phyloP scores from a whole-genome alignment of 129 eudicot genomes.

The Lactuca saligna region DNA sequence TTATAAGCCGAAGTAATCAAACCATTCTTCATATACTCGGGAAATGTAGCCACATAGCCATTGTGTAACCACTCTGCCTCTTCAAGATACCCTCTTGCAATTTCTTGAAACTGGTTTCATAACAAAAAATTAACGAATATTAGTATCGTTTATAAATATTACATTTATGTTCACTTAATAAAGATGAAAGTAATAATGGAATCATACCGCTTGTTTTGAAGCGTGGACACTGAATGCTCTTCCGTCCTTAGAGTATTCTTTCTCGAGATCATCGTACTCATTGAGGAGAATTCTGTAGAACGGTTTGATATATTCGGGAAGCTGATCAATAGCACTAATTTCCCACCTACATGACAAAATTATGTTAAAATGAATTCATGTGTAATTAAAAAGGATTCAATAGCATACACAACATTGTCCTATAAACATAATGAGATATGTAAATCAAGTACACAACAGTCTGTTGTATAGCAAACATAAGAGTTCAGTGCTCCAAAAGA shows the following conservation, averaged over 20 bases:
- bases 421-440: neutral
- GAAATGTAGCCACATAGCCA: neutral
- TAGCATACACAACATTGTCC: no score
- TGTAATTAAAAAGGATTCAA: neutral
- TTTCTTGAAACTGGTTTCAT: conserved; percentile 1
- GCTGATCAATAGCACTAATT: neutral
- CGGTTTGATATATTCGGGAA: conserved; percentile 15
- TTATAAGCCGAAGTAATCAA: neutral
- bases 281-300: neutral
- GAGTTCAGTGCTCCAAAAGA: neutral
- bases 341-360: conserved; percentile 9
- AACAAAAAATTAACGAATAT: neutral
- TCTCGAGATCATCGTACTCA: conserved; percentile 4
- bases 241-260: conserved; percentile 8
- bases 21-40: conserved; percentile 7
- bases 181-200: neutral
- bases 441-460: no score
- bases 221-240: conserved; percentile 3
- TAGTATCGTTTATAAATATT: neutral
- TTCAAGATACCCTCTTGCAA: neutral
- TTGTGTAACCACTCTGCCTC: conserved; percentile 6
- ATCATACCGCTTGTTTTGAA: conserved; percentile 10
- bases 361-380: neutral
- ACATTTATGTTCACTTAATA: neutral
- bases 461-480: no score